phyloP scores from a whole-genome alignment of 2,329 filamentous ascomycete genomes.

The Fusarium ambrosium region DNA sequence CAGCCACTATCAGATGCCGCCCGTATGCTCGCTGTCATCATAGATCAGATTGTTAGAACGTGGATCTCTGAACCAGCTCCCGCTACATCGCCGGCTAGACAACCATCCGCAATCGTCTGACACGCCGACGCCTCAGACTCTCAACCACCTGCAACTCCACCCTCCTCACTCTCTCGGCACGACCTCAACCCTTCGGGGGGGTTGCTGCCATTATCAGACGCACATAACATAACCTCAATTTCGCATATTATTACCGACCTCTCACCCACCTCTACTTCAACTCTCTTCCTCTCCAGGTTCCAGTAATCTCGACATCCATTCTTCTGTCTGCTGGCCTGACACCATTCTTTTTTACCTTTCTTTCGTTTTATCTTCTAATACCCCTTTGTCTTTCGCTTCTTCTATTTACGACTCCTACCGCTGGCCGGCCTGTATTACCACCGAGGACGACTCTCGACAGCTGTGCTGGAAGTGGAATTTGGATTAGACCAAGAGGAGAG shows the following conservation, averaged over 20 bases:
- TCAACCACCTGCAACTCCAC: slow-evolving; percentile 9
- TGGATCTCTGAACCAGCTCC: slow-evolving; percentile 51
- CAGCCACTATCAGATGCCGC: slow-evolving; percentile 55
- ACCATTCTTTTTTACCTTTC: slow-evolving; percentile 20
- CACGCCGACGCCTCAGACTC: slow-evolving; percentile 33
- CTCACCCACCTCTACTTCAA: slow-evolving; percentile 13
- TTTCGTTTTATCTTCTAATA: background rate
- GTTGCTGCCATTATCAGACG: slow-evolving; percentile 23
- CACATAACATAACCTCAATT: slow-evolving; percentile 10
- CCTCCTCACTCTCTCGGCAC: slow-evolving; percentile 26
- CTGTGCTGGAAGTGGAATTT: slow-evolving; percentile 28
- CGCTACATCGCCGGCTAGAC: slow-evolving; percentile 49
- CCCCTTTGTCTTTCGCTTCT: slow-evolving; percentile 14
- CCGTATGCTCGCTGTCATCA: slow-evolving; percentile 61
- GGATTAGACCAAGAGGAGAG: slow-evolving; percentile 24
- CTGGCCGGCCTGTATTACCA: slow-evolving; percentile 37
- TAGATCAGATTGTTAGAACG: slow-evolving; percentile 40
- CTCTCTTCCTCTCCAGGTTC: slow-evolving; percentile 13
- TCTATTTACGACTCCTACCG: slow-evolving; percentile 23
- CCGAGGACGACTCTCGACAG: slow-evolving; percentile 19
- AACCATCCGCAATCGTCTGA: slow-evolving; percentile 32
- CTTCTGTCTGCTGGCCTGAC: slow-evolving; percentile 41
- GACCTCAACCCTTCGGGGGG: slow-evolving; percentile 26
- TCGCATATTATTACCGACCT: slow-evolving; percentile 33
- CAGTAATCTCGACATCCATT: slow-evolving; percentile 22